Evolutionary conservation across 192 early-diverging fungal species (phyloP).

Genomic region (Funneliformis mosseae): DNA sequence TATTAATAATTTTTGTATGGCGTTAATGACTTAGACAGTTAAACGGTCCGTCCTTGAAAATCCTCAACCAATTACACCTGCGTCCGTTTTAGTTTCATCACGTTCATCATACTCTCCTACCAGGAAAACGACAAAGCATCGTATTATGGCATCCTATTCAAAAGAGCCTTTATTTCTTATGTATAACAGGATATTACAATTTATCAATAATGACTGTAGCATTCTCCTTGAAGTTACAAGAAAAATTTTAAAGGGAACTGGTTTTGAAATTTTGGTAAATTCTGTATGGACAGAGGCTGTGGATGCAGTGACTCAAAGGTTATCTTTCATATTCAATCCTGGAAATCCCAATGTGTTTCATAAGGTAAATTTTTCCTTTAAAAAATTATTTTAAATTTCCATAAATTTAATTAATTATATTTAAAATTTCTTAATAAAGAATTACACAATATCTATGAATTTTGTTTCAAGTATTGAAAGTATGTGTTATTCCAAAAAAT

Average conservation of each 20-base stretch:
- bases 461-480: slow-evolving; percentile 58
- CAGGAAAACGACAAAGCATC: slow-evolving; percentile 5
- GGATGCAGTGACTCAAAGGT: slow-evolving; percentile 50
- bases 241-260: slow-evolving; percentile 58
- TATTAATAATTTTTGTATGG: not conserved
- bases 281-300: slow-evolving; percentile 59
- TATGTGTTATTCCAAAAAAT: slow-evolving; percentile 45
- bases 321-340: slow-evolving; percentile 58
- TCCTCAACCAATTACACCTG: slow-evolving; percentile 31
- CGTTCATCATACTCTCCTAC: not conserved
- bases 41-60: slow-evolving; percentile 35
- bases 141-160: not conserved
- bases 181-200: slow-evolving; percentile 59
- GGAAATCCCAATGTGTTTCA: slow-evolving; percentile 74
- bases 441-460: slow-evolving; percentile 57
- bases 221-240: slow-evolving; percentile 59
- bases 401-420: not conserved
- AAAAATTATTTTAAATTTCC: not conserved
- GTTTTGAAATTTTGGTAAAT: slow-evolving; percentile 65
- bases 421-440: slow-evolving; percentile 36
- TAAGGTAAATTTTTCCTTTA: slow-evolving; percentile 42
- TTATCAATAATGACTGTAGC: slow-evolving; percentile 52
- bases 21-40: not conserved
- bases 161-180: slow-evolving; percentile 53
- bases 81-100: not conserved